phyloP scores from a whole-genome alignment of 805 yeast genomes.

The Starmerella stigmatis region DNA sequence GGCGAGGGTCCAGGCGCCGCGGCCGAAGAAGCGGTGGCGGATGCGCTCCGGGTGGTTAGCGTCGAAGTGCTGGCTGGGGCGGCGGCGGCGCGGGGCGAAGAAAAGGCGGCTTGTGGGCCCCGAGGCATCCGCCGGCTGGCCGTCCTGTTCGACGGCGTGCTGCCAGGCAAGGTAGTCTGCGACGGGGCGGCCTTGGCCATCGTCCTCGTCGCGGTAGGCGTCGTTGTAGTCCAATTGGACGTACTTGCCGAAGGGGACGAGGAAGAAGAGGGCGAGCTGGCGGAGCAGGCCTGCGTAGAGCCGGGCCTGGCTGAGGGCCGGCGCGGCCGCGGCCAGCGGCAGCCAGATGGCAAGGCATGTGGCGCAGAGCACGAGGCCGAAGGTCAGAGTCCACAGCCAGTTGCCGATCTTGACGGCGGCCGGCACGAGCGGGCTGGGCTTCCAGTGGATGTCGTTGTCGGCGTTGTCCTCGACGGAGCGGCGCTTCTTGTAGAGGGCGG shows the following conservation, averaged over 20 bases:
- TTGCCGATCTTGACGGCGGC: conserved; percentile 61
- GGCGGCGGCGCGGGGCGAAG: conserved; percentile 47
- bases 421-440: conserved; percentile 42
- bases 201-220: conserved; percentile 75
- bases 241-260: conserved; percentile 75
- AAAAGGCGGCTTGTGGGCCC: conserved; percentile 41
- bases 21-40: conserved; percentile 62
- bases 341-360: conserved; percentile 39
- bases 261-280: conserved; percentile 37
- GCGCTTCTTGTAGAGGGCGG: conserved; percentile 84
- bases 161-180: conserved; percentile 87
- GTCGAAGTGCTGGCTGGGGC: conserved; percentile 18
- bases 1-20: conserved; percentile 86
- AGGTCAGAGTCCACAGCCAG: conserved; percentile 57
- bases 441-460: conserved; percentile 84
- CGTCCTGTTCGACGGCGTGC: conserved; percentile 27
- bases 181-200: conserved; percentile 73
- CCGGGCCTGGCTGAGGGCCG: conserved; percentile 39
- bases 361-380: conserved; percentile 50
- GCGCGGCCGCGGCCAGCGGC: conserved; percentile 35
- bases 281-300: conserved; percentile 35
- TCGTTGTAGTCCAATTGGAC: conserved; percentile 69
- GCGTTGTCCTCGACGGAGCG: conserved; percentile 88
- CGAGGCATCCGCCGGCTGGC: conserved; percentile 32
- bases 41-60: conserved; percentile 7